These are phyloP conservation scores for Russula olivacea DNA, from an alignment of 768 basidiomycete genomes.

Conservation along the genomic window DNA sequence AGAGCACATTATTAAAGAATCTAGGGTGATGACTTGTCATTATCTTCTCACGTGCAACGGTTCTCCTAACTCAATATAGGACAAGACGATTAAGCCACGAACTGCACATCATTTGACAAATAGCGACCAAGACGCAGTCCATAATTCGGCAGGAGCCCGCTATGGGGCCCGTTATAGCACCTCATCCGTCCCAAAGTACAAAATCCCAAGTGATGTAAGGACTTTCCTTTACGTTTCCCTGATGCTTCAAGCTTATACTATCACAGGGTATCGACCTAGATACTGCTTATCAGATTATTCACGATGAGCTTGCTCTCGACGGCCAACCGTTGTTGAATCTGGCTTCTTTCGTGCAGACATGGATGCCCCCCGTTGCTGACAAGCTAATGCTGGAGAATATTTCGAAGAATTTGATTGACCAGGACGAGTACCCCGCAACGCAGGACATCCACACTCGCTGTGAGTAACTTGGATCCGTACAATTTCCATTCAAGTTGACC, in stretches of 20 bases:
- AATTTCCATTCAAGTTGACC: slow-evolving; percentile 36
- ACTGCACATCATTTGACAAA: slow-evolving; percentile 35
- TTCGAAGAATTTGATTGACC: slow-evolving; percentile 62
- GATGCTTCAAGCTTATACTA: neutral
- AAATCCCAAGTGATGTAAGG: slow-evolving; percentile 48
- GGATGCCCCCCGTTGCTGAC: slow-evolving; percentile 49
- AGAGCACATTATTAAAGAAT: slow-evolving; percentile 19
- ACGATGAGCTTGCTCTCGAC: slow-evolving; percentile 58
- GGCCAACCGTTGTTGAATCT: slow-evolving; percentile 55
- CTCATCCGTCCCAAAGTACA: slow-evolving; percentile 64
- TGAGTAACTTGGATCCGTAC: neutral
- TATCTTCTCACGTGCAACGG: neutral
- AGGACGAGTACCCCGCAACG: slow-evolving; percentile 63
- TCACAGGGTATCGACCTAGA: slow-evolving; percentile 50
- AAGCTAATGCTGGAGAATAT: slow-evolving; percentile 60
- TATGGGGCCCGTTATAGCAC: slow-evolving; percentile 65
- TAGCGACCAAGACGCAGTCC: slow-evolving; percentile 31
- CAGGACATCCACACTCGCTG: slow-evolving; percentile 32
- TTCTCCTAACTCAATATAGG: slow-evolving; percentile 32
- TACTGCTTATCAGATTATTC: slow-evolving; percentile 48
- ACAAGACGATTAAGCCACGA: slow-evolving; percentile 34
- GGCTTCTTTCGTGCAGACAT: slow-evolving; percentile 63
- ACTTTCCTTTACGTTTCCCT: neutral
- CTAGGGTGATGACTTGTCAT: neutral
- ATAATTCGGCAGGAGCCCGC: slow-evolving; percentile 31